A percentile compares a stretch with the other conserved stretches of the same genome.
These are phyloP conservation scores for Malus fusca DNA, from an alignment of 306 rosid species.

Conservation along the genomic window DNA sequence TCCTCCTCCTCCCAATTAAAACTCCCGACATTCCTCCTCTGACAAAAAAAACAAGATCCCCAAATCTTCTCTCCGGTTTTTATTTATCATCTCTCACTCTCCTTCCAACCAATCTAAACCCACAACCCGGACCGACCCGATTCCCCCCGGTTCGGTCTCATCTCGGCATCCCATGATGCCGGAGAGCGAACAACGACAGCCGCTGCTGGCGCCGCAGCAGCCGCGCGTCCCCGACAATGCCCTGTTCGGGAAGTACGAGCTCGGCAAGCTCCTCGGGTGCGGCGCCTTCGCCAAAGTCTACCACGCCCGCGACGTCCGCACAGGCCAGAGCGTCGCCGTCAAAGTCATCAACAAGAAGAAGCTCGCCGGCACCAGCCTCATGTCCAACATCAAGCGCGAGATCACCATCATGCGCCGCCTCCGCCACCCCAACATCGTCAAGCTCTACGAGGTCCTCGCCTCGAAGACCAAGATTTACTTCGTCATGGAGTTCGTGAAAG, in stretches of 20 bases:
- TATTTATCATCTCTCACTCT: not conserved
- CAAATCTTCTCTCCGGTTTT: not conserved
- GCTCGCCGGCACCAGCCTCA: constrained; percentile 16
- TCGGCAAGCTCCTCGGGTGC: constrained; percentile 60
- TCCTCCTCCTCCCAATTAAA: not conserved
- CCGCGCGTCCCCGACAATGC: constrained; percentile 10
- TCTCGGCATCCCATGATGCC: not conserved
- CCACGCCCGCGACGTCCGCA: constrained; percentile 42
- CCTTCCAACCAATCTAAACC: not conserved
- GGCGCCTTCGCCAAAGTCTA: constrained; percentile 80
- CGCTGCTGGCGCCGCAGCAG: not conserved
- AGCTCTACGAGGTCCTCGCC: constrained; percentile 61
- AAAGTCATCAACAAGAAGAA: constrained; percentile 66
- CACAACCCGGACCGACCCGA: not conserved
- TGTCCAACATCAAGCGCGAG: constrained; percentile 56
- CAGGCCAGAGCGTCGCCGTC: constrained; percentile 53
- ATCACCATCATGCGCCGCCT: constrained; percentile 57
- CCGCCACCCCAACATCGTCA: constrained; percentile 51
- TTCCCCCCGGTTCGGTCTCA: constrained; percentile 24
- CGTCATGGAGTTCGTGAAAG: constrained; percentile 56
- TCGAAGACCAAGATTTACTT: constrained; percentile 62
- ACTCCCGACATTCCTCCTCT: not conserved
- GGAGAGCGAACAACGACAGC: constrained; percentile 10
- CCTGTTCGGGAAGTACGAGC: constrained; percentile 58
- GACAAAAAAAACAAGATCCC: not conserved